phyloP scores from a whole-genome alignment of 192 early-diverging fungal genomes.

The Backusella parvicylindrica region DNA sequence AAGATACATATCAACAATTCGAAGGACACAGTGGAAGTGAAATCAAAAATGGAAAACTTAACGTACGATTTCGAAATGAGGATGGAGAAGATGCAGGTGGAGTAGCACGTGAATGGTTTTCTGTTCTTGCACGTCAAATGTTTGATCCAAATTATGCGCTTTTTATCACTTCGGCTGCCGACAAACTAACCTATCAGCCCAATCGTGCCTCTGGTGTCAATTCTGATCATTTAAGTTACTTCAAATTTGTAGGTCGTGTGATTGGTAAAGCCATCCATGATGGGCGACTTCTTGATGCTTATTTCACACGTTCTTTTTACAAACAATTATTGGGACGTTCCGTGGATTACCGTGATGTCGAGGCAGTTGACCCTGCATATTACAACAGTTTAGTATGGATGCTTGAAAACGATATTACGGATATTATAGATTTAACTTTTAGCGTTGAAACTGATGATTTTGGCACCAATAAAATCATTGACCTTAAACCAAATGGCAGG shows the following conservation, averaged over 20 bases:
- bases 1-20: conserved; percentile 93
- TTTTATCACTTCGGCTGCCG: conserved; percentile 92
- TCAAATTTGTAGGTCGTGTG: conserved; percentile 96
- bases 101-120: conserved; percentile 98
- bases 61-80: conserved; percentile 91
- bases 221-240: conserved; percentile 91
- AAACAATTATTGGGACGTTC: conserved; percentile 90
- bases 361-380: conserved; percentile 95
- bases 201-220: conserved; percentile 91
- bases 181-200: conserved; percentile 96
- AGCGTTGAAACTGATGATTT: conserved; percentile 93
- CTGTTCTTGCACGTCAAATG: conserved; percentile 94
- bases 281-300: conserved; percentile 88
- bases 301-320: conserved; percentile 99
- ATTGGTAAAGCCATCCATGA: conserved; percentile 99
- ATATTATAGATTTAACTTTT: conserved; percentile 93
- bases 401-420: conserved; percentile 92
- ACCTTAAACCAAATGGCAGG: conserved; percentile 83
- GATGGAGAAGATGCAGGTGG: conserved; percentile 98
- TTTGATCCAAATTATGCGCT: conserved; percentile 98
- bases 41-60: conserved; percentile 90
- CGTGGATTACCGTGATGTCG: conserved; percentile 96
- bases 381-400: conserved; percentile 98
- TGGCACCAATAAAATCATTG: conserved; percentile 76
- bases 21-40: conserved; percentile 86